Percentiles rank a stretch among this genome's conserved stretches.
phyloP scores from a whole-genome alignment of 1,139 yeast genomes.

The Lodderomyces elongisporus region DNA sequence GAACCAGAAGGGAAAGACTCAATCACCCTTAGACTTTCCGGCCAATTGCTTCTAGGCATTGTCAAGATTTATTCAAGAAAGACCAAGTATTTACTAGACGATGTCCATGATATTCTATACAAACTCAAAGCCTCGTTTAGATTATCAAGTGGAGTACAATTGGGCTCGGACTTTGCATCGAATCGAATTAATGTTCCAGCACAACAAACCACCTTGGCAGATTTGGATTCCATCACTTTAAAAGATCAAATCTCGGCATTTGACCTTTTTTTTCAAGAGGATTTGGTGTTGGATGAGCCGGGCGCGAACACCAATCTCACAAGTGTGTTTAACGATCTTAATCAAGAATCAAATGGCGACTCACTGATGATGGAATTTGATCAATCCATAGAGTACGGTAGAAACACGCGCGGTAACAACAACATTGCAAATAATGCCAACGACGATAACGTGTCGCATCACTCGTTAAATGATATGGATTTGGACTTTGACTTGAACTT shows the following conservation, averaged over 20 bases:
- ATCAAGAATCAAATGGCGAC: conserved; percentile 9
- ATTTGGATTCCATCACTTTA: conserved; percentile 54
- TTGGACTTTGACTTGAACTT: conserved; percentile 52
- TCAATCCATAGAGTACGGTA: conserved; percentile 56
- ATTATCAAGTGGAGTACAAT: conserved; percentile 31
- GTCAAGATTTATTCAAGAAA: conserved; percentile 84
- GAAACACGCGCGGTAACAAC: conserved; percentile 26
- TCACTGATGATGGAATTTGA: conserved; percentile 23
- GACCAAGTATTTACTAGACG: conserved; percentile 79
- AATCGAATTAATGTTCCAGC: conserved; percentile 41
- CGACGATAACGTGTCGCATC: background rate
- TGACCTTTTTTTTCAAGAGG: conserved; percentile 65
- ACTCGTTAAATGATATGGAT: conserved; percentile 22
- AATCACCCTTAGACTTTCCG: conserved; percentile 78
- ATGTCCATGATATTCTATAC: conserved; percentile 72
- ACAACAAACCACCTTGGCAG: conserved; percentile 46
- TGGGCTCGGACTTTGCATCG: conserved; percentile 22
- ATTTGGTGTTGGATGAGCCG: conserved; percentile 39
- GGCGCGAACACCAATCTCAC: conserved; percentile 1
- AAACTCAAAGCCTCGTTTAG: conserved; percentile 71
- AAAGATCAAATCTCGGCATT: conserved; percentile 77
- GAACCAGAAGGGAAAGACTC: conserved; percentile 25
- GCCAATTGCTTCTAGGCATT: conserved; percentile 83
- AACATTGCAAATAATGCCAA: conserved; percentile 6
- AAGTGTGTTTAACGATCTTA: conserved; percentile 1